Evolutionary conservation across 2,329 filamentous ascomycete species (phyloP).

Genomic region (Exophiala alcalophila): DNA sequence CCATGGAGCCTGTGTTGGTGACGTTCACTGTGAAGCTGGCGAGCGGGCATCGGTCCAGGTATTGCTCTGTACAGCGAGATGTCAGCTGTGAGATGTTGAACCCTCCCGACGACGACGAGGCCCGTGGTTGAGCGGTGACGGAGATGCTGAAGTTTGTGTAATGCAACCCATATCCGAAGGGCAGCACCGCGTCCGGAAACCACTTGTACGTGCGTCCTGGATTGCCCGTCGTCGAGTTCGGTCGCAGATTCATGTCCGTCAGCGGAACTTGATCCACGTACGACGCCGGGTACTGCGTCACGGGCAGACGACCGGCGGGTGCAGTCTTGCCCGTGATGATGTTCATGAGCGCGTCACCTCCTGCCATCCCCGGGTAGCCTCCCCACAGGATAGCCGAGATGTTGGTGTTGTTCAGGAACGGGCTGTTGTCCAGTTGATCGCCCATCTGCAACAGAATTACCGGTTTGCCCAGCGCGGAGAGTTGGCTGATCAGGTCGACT

Average conservation of each 20-base stretch:
- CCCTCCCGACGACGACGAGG: no score
- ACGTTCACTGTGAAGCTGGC: constrained; percentile 38
- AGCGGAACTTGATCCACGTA: constrained; percentile 44
- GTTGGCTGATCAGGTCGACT: constrained; percentile 40
- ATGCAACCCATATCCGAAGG: constrained; percentile 45
- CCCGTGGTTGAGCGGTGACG: constrained; percentile 14
- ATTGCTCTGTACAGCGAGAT: constrained; percentile 29
- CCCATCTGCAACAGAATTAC: constrained; percentile 45
- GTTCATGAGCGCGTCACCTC: constrained; percentile 43
- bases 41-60: constrained; percentile 39
- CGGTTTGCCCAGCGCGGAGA: constrained; percentile 40
- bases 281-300: constrained; percentile 40
- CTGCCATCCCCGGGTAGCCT: constrained; percentile 46
- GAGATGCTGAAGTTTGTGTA: constrained; percentile 42
- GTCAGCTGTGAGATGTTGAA: constrained; percentile 39
- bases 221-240: constrained; percentile 34
- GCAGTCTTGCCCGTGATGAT: constrained; percentile 43
- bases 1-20: constrained; percentile 37
- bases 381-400: constrained; percentile 45
- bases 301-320: constrained; percentile 42
- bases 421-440: constrained; percentile 44
- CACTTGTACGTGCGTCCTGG: constrained; percentile 47
- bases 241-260: constrained; percentile 43
- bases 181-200: constrained; percentile 42
- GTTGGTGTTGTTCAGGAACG: constrained; percentile 39